Percentiles rank a stretch among this genome's conserved stretches.
Evolutionary conservation across 495 filamentous ascomycete genomes (phyloP).

Genomic region (Aspergillus sclerotioniger): DNA sequence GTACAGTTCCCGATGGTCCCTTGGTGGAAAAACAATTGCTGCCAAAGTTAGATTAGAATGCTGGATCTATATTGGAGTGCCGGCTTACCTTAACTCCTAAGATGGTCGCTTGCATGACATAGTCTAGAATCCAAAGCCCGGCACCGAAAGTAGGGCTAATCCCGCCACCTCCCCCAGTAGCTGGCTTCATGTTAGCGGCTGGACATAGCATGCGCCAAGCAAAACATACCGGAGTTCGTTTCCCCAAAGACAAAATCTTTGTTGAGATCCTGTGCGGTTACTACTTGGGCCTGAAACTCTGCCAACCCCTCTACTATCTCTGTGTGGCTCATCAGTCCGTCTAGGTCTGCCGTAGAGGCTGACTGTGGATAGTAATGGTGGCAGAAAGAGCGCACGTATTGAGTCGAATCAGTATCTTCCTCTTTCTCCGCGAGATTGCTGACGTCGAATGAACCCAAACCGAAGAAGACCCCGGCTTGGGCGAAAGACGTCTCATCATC

Average conservation of each 20-base stretch:
- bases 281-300: slow-evolving; percentile 48
- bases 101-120: slow-evolving; percentile 49
- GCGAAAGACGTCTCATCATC: slow-evolving; percentile 45
- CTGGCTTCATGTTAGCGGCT: slow-evolving; percentile 15
- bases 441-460: slow-evolving; percentile 50
- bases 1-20: slow-evolving; percentile 57
- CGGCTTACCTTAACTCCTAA: slow-evolving; percentile 38
- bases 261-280: slow-evolving; percentile 39
- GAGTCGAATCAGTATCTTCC: slow-evolving; percentile 36
- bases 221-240: slow-evolving; percentile 52
- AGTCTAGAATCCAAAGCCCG: slow-evolving; percentile 60
- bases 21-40: slow-evolving; percentile 56
- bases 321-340: slow-evolving; percentile 52
- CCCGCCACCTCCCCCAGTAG: slow-evolving; percentile 34
- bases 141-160: slow-evolving; percentile 59
- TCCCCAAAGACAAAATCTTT: slow-evolving; percentile 59
- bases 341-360: slow-evolving; percentile 30
- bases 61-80: neutral
- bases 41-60: neutral
- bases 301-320: slow-evolving; percentile 46
- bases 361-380: slow-evolving; percentile 63
- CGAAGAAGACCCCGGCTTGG: slow-evolving; percentile 59
- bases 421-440: slow-evolving; percentile 49
- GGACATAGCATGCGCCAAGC: too few relatives aligned
- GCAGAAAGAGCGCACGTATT: slow-evolving; percentile 52